Evolutionary conservation across 257 asterid species (phyloP).

Genomic region (Penstemon newberryi): DNA sequence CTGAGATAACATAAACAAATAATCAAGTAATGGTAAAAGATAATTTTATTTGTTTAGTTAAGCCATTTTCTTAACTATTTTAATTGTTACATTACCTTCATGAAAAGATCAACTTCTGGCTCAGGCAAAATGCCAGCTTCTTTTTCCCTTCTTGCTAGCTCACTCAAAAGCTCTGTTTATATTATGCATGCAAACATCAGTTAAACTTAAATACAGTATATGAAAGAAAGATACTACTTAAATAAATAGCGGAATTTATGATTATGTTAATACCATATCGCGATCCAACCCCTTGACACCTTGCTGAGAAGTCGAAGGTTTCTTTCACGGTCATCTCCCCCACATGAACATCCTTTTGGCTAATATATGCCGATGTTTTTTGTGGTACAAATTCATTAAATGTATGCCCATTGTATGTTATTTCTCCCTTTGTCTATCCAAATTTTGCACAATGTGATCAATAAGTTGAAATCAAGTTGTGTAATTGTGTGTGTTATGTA

Average conservation of each 20-base stretch:
- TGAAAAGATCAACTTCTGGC: too few relatives aligned
- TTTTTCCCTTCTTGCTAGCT: too few relatives aligned
- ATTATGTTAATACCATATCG: background rate
- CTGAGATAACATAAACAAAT: conserved; percentile 13
- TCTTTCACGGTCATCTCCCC: conserved; percentile 78
- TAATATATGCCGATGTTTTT: conserved; percentile 85
- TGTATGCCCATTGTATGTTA: conserved; percentile 72
- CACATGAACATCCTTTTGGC: conserved; percentile 84
- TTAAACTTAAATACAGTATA: conserved; percentile 29
- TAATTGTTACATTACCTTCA: conserved; percentile 43
- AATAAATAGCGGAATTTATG: conserved; percentile 43
- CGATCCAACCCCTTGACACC: too few relatives aligned
- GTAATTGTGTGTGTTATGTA: too few relatives aligned
- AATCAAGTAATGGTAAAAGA: background rate
- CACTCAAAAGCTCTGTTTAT: too few relatives aligned
- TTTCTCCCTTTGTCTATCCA: conserved; percentile 61
- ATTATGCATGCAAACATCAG: conserved; percentile 64
- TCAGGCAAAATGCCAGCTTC: too few relatives aligned
- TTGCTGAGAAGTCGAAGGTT: too few relatives aligned
- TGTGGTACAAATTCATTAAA: conserved; percentile 70
- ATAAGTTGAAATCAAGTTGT: too few relatives aligned
- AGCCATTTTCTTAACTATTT: too few relatives aligned
- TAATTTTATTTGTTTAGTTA: background rate
- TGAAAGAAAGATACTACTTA: too few relatives aligned
- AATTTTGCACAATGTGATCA: background rate